Evolutionary conservation across 495 filamentous ascomycete genomes (phyloP), one percentile per base, ranked within the genome.

Genomic region (Geoglossum glabrum): DNA sequence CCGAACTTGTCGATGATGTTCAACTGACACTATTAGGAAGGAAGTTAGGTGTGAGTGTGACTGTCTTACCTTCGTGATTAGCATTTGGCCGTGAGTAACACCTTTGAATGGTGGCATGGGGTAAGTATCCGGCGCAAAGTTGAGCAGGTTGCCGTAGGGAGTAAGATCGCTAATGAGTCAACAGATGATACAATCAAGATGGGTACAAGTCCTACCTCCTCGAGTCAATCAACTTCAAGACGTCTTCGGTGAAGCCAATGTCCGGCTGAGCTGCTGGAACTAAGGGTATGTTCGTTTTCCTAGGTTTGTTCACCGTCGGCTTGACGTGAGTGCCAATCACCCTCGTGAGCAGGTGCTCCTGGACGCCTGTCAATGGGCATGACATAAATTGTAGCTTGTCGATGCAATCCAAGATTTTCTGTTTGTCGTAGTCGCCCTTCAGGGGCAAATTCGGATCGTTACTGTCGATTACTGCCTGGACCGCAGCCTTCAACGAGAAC

Each of bases 1-100:
- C 76, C 76, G 45, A 78, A 78, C 57, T 76, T 76, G 61, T 78
- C 76, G 28, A 79, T 63, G 50, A 75, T 69, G 59, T 77, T 77
- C n/a, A 80, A 59, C 50, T 64, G n/a, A n/a, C n/a, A n/a, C n/a
- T n/a, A n/a, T n/a, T n/a, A n/a, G n/a, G n/a, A n/a, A n/a, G n/a
- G n/a, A n/a, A n/a, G 66, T 47, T 25, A 6, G 23, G 6, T n/a
- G 23, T n/a, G 6, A 47, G 43, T 25, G 43, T 6, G 15, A n/a
- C 43, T 47, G 11, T 59, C 69, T 52, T 69, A 72, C 27, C 4
- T 56, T 31, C 0, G 19, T 51, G 11, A 67, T 54, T 4, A 28
- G 3, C 23, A 52, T 30, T 28, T 52, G 49, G 4, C 49, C 49
- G 15, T 52, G 49, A 1, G 49, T 52, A 2, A 52, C 49, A 0